Evolutionary conservation across 768 basidiomycete genomes (phyloP), one percentile per base, ranked within the genome.

Genomic region (Mycena amicta): DNA sequence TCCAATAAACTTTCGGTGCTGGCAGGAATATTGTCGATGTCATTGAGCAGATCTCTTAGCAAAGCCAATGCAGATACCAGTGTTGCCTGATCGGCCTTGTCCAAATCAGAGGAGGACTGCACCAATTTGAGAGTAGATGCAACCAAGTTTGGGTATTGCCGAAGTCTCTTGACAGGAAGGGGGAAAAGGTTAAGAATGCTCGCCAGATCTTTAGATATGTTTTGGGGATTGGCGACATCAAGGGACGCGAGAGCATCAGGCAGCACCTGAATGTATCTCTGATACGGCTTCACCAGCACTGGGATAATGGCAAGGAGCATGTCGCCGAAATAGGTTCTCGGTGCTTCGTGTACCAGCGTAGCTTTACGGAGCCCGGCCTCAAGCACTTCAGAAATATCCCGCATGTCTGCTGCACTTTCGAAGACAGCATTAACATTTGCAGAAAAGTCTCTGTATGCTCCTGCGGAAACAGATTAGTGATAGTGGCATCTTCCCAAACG

Each of bases 241-340:
- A 37, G 8, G 18, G 8, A 8, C 18, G 8, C 18, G 18, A 37
- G 33, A 37, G 33, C 33, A 37, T 8, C 18, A 37, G 33, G 33
- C 33, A 37, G 33, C 33, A 8, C 18, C 18, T 37, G 11, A 37
- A 37, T 37, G 33, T 37, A 37, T 37, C 11, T 37, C 18, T 37
- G 33, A 37, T 37, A 18, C 11, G 33, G 11, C 33, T 37, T 18
- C 33, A 37, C 11, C 8, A 37, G 1, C 11, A 52, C 26, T 69
- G 66, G 50, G 53, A 49, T 22, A 52, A 33, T 18, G 31, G 45
- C 5, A 45, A 52, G 20, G 67, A 69, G 40, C 66, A 61, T 47
- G 55, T 67, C 11, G 11, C 33, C 33, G 8, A 37, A 18, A 18
- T 37, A 37, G 8, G 33, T 8, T 37, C 11, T 8, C 8, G 8